These are phyloP conservation scores for Fusarium sp. DNA, from an alignment of 2,329 filamentous ascomycete genomes.

Conservation along the genomic window DNA sequence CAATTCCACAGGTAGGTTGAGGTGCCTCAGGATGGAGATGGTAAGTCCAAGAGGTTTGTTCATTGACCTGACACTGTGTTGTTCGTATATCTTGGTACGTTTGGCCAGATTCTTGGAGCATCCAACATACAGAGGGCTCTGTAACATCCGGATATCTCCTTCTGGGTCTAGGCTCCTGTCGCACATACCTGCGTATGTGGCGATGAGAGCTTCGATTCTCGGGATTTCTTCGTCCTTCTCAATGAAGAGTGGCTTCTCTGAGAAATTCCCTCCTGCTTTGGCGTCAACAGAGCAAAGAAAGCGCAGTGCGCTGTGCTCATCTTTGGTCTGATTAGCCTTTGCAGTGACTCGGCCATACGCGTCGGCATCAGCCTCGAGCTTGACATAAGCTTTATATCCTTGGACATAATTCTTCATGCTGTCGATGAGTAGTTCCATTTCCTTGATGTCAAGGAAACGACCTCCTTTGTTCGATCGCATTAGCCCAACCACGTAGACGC, in stretches of 20 bases:
- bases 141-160: background rate
- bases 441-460: too few species aligned
- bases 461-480: too few species aligned
- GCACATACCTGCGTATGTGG: background rate
- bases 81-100: background rate
- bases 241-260: background rate
- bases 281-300: too few species aligned
- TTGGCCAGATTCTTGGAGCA: conserved; percentile 6
- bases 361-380: too few species aligned
- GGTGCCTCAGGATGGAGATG: background rate
- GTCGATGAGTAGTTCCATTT: too few species aligned
- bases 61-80: background rate
- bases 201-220: background rate
- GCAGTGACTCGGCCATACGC: too few species aligned
- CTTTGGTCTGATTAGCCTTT: too few species aligned
- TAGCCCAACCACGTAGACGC: too few species aligned
- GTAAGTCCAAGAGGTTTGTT: conserved; percentile 17
- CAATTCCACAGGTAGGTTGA: background rate
- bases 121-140: conserved; percentile 27
- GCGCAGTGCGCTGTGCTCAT: too few species aligned
- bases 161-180: background rate
- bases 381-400: too few species aligned
- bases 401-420: too few species aligned
- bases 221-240: background rate
- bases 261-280: too few species aligned